A percentile compares a stretch with the other conserved stretches of the same genome.
Conservation (phyloP, 78 protist genomes). For the Cavenderia fasciculata region DNA sequence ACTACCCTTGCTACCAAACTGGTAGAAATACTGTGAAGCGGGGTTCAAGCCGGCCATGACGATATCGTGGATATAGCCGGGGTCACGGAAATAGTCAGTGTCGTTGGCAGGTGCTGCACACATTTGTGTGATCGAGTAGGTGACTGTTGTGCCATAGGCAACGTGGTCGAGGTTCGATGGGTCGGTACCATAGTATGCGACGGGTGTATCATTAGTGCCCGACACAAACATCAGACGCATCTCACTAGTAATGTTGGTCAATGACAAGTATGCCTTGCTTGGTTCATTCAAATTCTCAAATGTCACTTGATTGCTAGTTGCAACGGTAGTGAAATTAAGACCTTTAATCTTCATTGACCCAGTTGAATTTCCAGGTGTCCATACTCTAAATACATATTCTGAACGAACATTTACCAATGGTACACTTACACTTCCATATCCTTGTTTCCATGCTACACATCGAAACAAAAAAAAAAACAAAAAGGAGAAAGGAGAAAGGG, state of each 20-base stretch:
- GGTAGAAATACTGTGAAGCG: conserved; percentile 26
- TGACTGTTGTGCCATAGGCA: conserved; percentile 10
- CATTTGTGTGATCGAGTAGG: conserved; percentile 55
- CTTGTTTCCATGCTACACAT: conserved; percentile 36
- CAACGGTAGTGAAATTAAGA: not conserved
- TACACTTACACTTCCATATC: conserved; percentile 20
- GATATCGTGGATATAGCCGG: conserved; percentile 71
- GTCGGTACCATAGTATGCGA: conserved; percentile 9
- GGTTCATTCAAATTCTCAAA: conserved; percentile 47
- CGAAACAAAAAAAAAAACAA: not conserved
- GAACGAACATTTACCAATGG: conserved; percentile 62
- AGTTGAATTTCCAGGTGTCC: conserved; percentile 22
- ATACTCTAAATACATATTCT: conserved; percentile 52
- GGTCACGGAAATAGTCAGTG: conserved; percentile 35
- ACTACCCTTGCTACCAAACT: conserved; percentile 43
- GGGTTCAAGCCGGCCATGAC: conserved; percentile 41
- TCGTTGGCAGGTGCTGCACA: conserved; percentile 63
- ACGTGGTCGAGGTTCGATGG: not conserved
- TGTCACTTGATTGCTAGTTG: conserved; percentile 5
- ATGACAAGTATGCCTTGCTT: conserved; percentile 30
- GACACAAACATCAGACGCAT: conserved; percentile 53
- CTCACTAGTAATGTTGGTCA: conserved; percentile 22
- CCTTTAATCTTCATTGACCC: not conserved
- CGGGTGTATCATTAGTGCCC: conserved; percentile 19
- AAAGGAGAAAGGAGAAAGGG: not conserved